Percentiles rank a stretch among this genome's conserved stretches.
phyloP scores from a whole-genome alignment of 805 yeast species.

The Tetrapisispora nanseiensis region DNA sequence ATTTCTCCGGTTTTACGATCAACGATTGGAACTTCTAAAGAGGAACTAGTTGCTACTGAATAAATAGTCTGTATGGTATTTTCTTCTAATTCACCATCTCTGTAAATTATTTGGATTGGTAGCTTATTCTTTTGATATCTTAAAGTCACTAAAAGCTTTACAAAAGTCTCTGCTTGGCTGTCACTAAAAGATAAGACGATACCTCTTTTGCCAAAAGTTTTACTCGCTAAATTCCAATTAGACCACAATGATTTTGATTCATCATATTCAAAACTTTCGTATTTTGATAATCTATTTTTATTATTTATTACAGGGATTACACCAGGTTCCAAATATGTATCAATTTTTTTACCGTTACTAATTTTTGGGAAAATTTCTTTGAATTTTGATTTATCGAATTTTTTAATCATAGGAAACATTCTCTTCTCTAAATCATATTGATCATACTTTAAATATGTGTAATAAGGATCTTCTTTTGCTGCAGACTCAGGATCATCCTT shows the following conservation, averaged over 20 bases:
- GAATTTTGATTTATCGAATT: constrained; percentile 7
- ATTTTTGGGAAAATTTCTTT: constrained; percentile 11
- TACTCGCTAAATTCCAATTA: constrained; percentile 14
- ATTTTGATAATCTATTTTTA: background rate
- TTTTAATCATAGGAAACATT: constrained; percentile 17
- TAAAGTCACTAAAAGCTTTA: constrained; percentile 33
- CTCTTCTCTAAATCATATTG: constrained; percentile 18
- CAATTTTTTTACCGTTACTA: constrained; percentile 5
- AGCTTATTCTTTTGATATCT: constrained; percentile 29
- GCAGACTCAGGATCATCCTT: background rate
- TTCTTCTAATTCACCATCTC: constrained; percentile 29
- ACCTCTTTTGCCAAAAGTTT: constrained; percentile 11
- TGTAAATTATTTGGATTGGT: constrained; percentile 36
- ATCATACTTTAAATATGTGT: constrained; percentile 3
- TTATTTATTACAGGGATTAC: constrained; percentile 4
- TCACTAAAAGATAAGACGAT: constrained; percentile 19
- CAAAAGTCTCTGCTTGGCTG: constrained; percentile 21
- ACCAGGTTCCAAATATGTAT: constrained; percentile 7
- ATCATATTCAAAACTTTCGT: constrained; percentile 6
- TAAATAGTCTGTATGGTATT: constrained; percentile 27
- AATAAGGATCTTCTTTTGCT: background rate
- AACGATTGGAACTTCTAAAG: background rate
- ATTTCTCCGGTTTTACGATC: background rate
- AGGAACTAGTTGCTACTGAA: constrained; percentile 22
- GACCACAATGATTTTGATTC: constrained; percentile 9